Evolutionary conservation across 2,329 filamentous ascomycete species (phyloP).

Genomic region (Fusarium verrucosum): DNA sequence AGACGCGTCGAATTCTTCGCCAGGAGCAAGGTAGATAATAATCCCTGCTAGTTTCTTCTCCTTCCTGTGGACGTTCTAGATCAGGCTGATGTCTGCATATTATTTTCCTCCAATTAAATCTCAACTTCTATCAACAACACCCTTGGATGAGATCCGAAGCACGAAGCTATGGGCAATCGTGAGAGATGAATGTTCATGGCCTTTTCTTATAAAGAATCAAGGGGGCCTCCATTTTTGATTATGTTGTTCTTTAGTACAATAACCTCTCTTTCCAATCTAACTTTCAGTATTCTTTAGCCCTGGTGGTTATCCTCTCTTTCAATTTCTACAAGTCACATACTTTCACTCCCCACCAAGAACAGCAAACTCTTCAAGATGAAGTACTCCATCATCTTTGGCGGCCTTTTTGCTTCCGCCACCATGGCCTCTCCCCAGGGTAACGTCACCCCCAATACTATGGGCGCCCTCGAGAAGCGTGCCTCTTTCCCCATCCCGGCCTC

Average conservation of each 20-base stretch:
- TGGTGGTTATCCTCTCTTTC: constrained; percentile 41
- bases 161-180: neutral
- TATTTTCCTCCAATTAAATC: constrained; percentile 25
- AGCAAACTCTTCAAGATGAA: constrained; percentile 33
- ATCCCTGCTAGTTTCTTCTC: neutral
- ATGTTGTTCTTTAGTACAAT: constrained; percentile 1
- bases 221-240: neutral
- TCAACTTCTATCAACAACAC: neutral
- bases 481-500: constrained; percentile 40
- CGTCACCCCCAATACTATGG: constrained; percentile 41
- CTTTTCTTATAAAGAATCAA: constrained; percentile 10
- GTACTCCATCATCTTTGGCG: constrained; percentile 39
- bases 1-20: neutral
- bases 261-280: constrained; percentile 22
- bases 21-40: neutral
- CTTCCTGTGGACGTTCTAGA: neutral
- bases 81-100: neutral
- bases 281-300: constrained; percentile 34
- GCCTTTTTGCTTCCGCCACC: constrained; percentile 34
- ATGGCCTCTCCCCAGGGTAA: constrained; percentile 38
- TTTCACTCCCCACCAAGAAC: neutral
- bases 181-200: neutral
- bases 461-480: constrained; percentile 40
- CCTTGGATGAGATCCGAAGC: constrained; percentile 26
- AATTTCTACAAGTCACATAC: too few species aligned